Evolutionary conservation across 495 filamentous ascomycete genomes (phyloP).

Genomic region (Polyplosphaeria fusca): DNA sequence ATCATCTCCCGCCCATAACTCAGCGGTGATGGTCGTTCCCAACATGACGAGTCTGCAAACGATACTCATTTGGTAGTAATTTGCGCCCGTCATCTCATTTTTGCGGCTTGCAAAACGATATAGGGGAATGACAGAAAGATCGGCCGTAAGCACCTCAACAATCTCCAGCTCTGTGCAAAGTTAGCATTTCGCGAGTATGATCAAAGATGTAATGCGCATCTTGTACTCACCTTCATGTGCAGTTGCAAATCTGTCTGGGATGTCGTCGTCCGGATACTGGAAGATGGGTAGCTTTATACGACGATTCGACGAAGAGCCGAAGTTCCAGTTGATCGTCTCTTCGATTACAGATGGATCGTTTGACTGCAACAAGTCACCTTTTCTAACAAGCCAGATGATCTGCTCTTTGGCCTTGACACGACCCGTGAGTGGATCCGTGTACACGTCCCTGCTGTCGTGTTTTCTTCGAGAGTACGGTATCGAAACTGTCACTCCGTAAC

Average conservation of each 20-base stretch:
- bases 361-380: slow-evolving; percentile 6
- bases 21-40: background rate
- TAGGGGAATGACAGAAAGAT: background rate
- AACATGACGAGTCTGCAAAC: background rate
- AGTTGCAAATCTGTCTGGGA: background rate
- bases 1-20: background rate
- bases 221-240: background rate
- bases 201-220: too few relatives aligned
- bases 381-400: slow-evolving; percentile 15
- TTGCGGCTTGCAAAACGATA: background rate
- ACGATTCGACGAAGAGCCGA: background rate
- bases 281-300: background rate
- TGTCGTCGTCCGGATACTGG: slow-evolving; percentile 2
- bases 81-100: background rate
- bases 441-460: background rate
- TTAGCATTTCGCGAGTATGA: too few relatives aligned
- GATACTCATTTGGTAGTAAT: background rate
- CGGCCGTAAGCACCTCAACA: background rate
- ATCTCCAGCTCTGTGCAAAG: background rate
- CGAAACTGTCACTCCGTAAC: slow-evolving; percentile 8
- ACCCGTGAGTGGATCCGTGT: background rate
- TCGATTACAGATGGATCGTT: background rate
- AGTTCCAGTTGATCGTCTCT: background rate
- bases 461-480: background rate
- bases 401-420: slow-evolving; percentile 1